Evolutionary conservation across 345 rosid species (phyloP).

Genomic region (Stellera chamaejasme): DNA sequence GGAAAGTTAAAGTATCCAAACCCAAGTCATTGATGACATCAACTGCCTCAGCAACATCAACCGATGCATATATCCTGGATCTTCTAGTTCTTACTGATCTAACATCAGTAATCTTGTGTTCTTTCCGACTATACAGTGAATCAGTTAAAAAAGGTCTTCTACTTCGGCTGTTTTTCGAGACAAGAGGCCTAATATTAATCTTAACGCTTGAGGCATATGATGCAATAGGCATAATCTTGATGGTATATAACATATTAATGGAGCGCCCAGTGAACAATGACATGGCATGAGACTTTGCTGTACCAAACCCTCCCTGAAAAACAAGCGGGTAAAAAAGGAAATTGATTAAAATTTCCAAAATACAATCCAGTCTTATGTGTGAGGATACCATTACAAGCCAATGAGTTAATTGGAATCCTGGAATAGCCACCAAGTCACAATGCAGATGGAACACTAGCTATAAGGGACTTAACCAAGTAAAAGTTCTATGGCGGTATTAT

Average conservation of each 20-base stretch:
- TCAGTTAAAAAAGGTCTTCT: slow-evolving; percentile 21
- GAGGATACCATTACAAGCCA: slow-evolving; percentile 6
- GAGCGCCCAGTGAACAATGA: slow-evolving; percentile 28
- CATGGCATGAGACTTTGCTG: slow-evolving; percentile 15
- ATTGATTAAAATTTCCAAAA: too few relatives aligned
- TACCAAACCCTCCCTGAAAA: slow-evolving; percentile 24
- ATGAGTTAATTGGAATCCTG: not conserved
- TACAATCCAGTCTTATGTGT: slow-evolving; percentile 9
- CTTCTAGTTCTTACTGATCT: slow-evolving; percentile 26
- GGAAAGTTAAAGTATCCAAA: slow-evolving; percentile 86
- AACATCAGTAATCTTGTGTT: slow-evolving; percentile 22
- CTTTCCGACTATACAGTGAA: slow-evolving; percentile 21
- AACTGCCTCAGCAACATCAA: slow-evolving; percentile 71
- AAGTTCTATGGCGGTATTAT: not conserved
- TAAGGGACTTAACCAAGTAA: not conserved
- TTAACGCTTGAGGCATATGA: slow-evolving; percentile 17
- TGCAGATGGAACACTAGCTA: not conserved
- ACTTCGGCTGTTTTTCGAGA: slow-evolving; percentile 21
- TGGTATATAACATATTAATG: slow-evolving; percentile 14
- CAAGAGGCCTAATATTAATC: slow-evolving; percentile 24
- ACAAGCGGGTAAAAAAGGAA: slow-evolving; percentile 44
- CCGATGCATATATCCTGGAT: slow-evolving; percentile 31
- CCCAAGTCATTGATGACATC: slow-evolving; percentile 97
- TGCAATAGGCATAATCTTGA: slow-evolving; percentile 16
- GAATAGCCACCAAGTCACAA: not conserved